Evolutionary conservation across 2,329 filamentous ascomycete genomes (phyloP), one percentile per base, ranked within the genome.

Genomic region (Apiospora malaysiana): DNA sequence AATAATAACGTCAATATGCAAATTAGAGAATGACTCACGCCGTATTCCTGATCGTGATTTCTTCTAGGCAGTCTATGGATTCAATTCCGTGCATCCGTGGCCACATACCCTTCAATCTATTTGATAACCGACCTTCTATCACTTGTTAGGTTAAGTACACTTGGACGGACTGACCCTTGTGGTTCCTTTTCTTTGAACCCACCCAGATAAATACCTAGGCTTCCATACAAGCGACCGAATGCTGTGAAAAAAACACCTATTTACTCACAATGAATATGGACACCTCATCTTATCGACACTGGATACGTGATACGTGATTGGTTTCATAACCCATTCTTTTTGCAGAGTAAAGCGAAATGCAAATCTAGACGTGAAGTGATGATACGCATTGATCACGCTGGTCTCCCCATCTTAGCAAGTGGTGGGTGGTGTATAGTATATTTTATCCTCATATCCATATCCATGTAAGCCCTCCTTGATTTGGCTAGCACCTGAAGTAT

Each of bases 401-500:
- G 23, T 27, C 23, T 32, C 23, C 25, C 23, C 25, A 27, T 56
- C 14, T 14, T 27, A 25, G 27, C 16, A 59, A 21, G 7, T 14
- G 6, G 14, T 32, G 27, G 25, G 21, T 59, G 32, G 16, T 59
- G 27, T 18, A 32, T 27, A 59, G 27, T 59, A 27, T 56, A 37
- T 63, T 40, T 40, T 10, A 63, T 12, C 10, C 21, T 40, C n/a
- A 18, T 10, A 63, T n/a, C 10, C 18, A 63, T 40, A 16, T 8
- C 27, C 56, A 40, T 32, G 32, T 9, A 63, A n/a, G 18, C 32
- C 21, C 56, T n/a, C 23, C 18, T 40, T 21, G 8, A 18, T 18
- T n/a, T 18, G 12, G 40, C 84, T 75, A 97, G 81, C 94, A 97
- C n/a, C 95, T 91, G 80, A 97, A 92, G 81, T 98, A 98, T 77